Conservation (phyloP, 2,329 filamentous ascomycete genomes). For the Penicillium psychrosexuale region DNA sequence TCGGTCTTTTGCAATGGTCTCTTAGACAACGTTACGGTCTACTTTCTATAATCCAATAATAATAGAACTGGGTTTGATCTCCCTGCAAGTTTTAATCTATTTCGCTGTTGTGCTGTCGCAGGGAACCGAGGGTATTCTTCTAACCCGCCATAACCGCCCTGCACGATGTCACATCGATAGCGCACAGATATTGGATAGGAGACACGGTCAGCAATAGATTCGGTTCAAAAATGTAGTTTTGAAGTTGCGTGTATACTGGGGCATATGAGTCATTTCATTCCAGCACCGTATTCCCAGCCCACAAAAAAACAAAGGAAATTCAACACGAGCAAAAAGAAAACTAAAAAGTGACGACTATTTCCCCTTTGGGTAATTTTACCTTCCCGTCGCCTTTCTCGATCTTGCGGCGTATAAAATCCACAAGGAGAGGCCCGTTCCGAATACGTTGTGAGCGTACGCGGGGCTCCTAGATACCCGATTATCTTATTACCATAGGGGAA, state of each 20-base stretch:
- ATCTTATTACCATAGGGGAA: neutral
- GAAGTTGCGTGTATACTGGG: neutral
- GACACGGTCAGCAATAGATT: constrained; percentile 3
- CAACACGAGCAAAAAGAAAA: neutral
- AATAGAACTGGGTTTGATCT: neutral
- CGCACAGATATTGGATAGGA: constrained; percentile 20
- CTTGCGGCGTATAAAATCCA: neutral
- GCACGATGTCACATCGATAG: constrained; percentile 9
- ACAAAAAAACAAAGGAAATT: neutral
- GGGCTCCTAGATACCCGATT: neutral
- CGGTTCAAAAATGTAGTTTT: neutral
- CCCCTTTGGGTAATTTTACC: neutral
- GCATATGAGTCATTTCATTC: neutral
- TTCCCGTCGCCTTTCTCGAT: neutral
- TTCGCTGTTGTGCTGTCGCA: neutral
- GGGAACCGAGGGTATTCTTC: constrained; percentile 7
- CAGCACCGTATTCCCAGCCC: neutral
- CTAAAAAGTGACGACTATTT: neutral
- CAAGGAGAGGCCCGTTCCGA: neutral
- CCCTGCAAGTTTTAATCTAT: constrained; percentile 2
- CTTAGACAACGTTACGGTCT: constrained; percentile 16
- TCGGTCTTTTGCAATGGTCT: neutral
- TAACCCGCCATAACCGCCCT: constrained; percentile 25
- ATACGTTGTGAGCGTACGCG: neutral
- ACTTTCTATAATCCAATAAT: neutral